These are phyloP conservation scores for Cicer yamashitae DNA, from an alignment of 306 rosid genomes.

Conservation along the genomic window DNA sequence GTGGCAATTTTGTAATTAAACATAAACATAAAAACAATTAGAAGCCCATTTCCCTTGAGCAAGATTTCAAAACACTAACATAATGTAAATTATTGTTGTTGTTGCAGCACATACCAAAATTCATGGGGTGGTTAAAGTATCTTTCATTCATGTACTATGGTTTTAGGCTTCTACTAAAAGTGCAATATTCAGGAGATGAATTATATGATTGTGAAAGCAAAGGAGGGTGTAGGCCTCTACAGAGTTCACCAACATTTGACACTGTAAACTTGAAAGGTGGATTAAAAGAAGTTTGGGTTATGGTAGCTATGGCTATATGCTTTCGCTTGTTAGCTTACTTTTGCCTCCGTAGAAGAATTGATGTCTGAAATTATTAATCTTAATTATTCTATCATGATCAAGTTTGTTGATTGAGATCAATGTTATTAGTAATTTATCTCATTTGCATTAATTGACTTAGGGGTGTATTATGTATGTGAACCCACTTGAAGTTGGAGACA, in stretches of 20 bases:
- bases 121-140: constrained; percentile 90
- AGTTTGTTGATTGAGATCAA: constrained; percentile 17
- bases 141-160: constrained; percentile 90
- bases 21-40: no score
- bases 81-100: background rate
- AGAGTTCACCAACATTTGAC: constrained; percentile 80
- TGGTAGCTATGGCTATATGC: constrained; percentile 73
- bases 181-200: constrained; percentile 86
- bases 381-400: constrained; percentile 39
- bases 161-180: constrained; percentile 81
- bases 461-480: background rate
- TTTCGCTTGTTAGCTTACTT: constrained; percentile 75
- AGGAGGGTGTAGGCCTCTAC: constrained; percentile 75
- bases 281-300: constrained; percentile 72
- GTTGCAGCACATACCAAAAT: constrained; percentile 87
- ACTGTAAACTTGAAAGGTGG: constrained; percentile 80
- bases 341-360: constrained; percentile 69
- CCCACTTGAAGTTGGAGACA: background rate
- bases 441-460: constrained; percentile 11
- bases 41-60: background rate
- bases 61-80: background rate
- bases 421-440: background rate
- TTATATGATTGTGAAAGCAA: constrained; percentile 73
- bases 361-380: constrained; percentile 39
- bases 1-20: no score